These are phyloP conservation scores for Bruguiera hainesii DNA, from an alignment of 441 rosid species.

Conservation along the genomic window DNA sequence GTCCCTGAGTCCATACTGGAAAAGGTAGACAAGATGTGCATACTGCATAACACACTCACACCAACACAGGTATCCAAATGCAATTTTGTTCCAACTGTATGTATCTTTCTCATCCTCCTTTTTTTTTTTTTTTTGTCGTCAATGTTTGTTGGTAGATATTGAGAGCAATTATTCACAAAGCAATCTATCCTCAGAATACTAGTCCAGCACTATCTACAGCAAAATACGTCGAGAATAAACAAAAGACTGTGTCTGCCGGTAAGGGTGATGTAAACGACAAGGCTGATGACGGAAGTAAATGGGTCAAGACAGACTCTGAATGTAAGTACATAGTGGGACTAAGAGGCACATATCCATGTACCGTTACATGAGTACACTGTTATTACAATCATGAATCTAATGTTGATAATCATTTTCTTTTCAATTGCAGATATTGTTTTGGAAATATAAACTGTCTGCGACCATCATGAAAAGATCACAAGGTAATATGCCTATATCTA, in stretches of 20 bases:
- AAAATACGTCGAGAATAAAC: constrained; percentile 26
- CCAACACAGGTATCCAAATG: too few relatives aligned
- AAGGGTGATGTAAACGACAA: constrained; percentile 23
- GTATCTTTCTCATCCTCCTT: background rate
- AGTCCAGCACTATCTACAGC: constrained; percentile 20
- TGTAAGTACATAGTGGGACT: constrained; percentile 25
- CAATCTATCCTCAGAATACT: constrained; percentile 40
- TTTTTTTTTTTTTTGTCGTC: background rate
- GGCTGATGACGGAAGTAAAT: constrained; percentile 37
- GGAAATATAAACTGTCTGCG: constrained; percentile 42
- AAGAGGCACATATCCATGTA: background rate
- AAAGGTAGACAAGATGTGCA: constrained; percentile 31
- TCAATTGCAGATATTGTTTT: constrained; percentile 57
- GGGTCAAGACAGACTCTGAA: constrained; percentile 78
- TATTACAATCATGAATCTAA: background rate
- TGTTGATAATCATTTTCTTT: background rate
- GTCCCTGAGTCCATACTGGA: constrained; percentile 41
- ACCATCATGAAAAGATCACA: constrained; percentile 10
- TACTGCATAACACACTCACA: too few relatives aligned
- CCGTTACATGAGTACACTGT: background rate
- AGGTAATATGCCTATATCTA: constrained; percentile 6
- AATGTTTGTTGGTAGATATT: constrained; percentile 27
- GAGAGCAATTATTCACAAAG: constrained; percentile 46
- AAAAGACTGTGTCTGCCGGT: constrained; percentile 10
- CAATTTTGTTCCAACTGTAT: background rate